A percentile compares a stretch with the other conserved stretches of the same genome.
These are phyloP conservation scores for Trichoderma hamatum DNA, from an alignment of 2,329 filamentous ascomycete genomes.

Conservation along the genomic window DNA sequence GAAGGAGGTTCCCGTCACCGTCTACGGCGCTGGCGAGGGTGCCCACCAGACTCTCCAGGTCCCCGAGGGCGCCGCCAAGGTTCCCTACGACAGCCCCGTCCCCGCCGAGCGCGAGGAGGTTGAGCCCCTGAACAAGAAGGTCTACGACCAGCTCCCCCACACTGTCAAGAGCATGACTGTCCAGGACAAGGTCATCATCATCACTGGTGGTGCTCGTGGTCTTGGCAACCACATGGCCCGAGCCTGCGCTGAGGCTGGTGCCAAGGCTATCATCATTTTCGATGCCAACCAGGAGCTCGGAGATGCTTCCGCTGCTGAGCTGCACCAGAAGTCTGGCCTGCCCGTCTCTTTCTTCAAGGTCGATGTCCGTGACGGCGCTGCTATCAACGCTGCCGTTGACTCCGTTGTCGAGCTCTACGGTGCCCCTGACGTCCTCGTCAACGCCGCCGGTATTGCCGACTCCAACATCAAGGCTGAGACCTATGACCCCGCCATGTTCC, in stretches of 20 bases:
- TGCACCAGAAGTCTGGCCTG: constrained; percentile 72
- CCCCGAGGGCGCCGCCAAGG: constrained; percentile 45
- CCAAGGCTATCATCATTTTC: constrained; percentile 73
- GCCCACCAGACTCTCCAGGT: constrained; percentile 62
- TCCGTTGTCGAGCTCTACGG: constrained; percentile 69
- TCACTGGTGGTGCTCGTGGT: constrained; percentile 76
- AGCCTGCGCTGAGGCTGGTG: constrained; percentile 74
- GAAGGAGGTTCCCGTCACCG: constrained; percentile 59
- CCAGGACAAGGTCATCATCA: constrained; percentile 69
- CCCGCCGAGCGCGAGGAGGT: constrained; percentile 52
- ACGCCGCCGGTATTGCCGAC: constrained; percentile 78
- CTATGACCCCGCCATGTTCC: constrained; percentile 77
- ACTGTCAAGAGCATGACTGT: constrained; percentile 72
- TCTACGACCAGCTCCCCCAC: constrained; percentile 60
- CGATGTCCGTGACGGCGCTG: constrained; percentile 71
- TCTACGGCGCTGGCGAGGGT: constrained; percentile 53
- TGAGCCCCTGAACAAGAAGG: constrained; percentile 55
- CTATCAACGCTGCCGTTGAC: constrained; percentile 70
- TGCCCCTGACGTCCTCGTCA: constrained; percentile 73
- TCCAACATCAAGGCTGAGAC: constrained; percentile 82
- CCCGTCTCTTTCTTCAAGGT: constrained; percentile 78
- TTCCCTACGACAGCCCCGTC: constrained; percentile 46
- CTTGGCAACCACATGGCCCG: constrained; percentile 80
- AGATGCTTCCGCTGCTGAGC: constrained; percentile 68
- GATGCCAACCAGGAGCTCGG: constrained; percentile 77